These are phyloP conservation scores for Cladosporium colombiae DNA, from an alignment of 2,329 filamentous ascomycete species.

Conservation along the genomic window DNA sequence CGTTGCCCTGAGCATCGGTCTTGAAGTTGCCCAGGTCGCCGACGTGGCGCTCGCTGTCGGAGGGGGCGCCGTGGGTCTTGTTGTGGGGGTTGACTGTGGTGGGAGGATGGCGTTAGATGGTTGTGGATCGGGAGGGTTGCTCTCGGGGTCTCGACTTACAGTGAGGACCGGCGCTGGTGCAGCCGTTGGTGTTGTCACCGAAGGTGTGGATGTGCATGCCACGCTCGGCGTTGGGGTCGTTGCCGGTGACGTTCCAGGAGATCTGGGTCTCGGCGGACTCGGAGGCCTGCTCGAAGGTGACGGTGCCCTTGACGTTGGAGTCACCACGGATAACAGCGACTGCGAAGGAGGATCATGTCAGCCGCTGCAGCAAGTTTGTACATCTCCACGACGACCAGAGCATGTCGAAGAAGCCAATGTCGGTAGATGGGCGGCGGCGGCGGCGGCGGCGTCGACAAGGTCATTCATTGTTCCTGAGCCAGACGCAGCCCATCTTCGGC, in stretches of 20 bases:
- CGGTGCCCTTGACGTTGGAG: constrained; percentile 89
- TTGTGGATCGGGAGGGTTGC: neutral
- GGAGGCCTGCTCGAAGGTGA: constrained; percentile 89
- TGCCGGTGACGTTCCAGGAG: constrained; percentile 87
- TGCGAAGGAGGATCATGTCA: constrained; percentile 45
- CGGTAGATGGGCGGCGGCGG: neutral
- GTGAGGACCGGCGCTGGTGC: constrained; percentile 96
- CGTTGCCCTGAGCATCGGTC: constrained; percentile 89
- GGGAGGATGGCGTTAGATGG: constrained; percentile 9
- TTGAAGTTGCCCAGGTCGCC: constrained; percentile 97
- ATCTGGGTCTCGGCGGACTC: constrained; percentile 83
- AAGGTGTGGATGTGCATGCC: constrained; percentile 99
- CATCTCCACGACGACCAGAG: neutral
- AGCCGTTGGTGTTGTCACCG: constrained; percentile 99
- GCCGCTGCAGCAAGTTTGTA: neutral
- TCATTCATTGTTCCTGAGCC: neutral
- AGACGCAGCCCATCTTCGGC: neutral
- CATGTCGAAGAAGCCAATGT: neutral
- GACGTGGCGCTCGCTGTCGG: constrained; percentile 84
- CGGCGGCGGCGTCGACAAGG: neutral
- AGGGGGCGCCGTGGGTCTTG: constrained; percentile 88
- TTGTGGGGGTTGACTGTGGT: constrained; percentile 83
- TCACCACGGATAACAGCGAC: constrained; percentile 98
- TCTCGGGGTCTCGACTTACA: constrained; percentile 61
- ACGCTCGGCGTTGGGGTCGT: constrained; percentile 94